Base-by-base conservation (phyloP, 176 grass and related monocot species). In the Rhynchospora tenuis region DNA sequence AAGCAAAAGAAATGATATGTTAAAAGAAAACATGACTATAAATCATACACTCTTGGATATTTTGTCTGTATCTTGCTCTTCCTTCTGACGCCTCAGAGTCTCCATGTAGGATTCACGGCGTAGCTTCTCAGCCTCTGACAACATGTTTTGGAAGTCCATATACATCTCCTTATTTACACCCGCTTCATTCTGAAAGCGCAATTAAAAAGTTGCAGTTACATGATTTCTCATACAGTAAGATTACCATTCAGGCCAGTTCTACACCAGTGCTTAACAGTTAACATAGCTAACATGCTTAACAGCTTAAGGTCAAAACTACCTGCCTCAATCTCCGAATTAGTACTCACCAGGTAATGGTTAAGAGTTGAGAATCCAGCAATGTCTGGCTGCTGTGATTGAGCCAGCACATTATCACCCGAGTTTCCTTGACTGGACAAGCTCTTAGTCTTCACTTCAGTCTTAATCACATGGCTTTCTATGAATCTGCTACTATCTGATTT, bases 41-140 rank as follows among this genome's bases (percentile, higher is more conserved):
- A 33, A 73, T 73, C 33, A 44, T 73, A 33, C 33, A 33, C 68
- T 33, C 15, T n/a, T 64, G 54, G 60, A 83, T 16, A 48, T 68
- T 83, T 61, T 15, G 59, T 42, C 6, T 22, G n/a, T 14, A 65
- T 26, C 9, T 68, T 9, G 4, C 27, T 68, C 46, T 43, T 64
- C 24, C 20, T 27, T 65, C 51, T 68, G 81, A 59, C 54, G 27
- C 29, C 81, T 70, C 14, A 48, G 60, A 52, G 60, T 5, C 33
- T 83, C 81, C 61, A 59, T 19, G 50, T 51, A 66, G 28, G 81
- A 16, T 46, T 83, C 81, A n/a, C 29, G 31, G 20, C 61, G 31
- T 10, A 83, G 81, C 61, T 83, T 83, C 64, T 83, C 81, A 5
- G 81, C 61, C 81, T 83, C 81, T 17, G 58, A 66, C 12, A 83